Conservation (phyloP, 179 eudicot genomes). For the Drosera spatulata region DNA sequence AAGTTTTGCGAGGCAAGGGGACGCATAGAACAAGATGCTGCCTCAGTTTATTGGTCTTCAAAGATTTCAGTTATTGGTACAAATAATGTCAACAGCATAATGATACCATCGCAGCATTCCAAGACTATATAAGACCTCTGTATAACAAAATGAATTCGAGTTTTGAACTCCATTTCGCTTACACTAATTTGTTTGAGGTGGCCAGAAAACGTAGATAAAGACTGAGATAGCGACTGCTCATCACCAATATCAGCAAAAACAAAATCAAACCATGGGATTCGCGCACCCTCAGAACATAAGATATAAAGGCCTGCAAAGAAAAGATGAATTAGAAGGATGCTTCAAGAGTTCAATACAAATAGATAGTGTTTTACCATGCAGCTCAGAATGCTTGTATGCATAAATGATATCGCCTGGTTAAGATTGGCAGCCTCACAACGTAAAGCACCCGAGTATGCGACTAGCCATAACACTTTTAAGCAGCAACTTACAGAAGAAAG, state of each 20-base stretch:
- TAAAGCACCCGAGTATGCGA: too few species aligned
- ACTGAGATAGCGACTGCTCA: constrained; percentile 88
- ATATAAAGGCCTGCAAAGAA: constrained; percentile 65
- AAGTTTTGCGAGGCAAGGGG: too few species aligned
- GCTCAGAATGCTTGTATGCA: background rate
- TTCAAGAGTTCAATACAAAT: background rate
- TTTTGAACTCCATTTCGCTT: constrained; percentile 21
- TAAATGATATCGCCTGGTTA: background rate
- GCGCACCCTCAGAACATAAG: constrained; percentile 72
- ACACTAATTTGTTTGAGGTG: constrained; percentile 94
- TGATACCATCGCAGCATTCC: background rate
- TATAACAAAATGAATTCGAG: background rate
- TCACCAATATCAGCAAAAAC: constrained; percentile 98
- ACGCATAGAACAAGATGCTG: too few species aligned
- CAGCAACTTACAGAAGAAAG: too few species aligned
- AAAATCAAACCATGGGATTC: constrained; percentile 87
- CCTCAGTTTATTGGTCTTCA: too few species aligned
- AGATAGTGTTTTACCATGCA: too few species aligned
- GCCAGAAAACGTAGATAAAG: constrained; percentile 94
- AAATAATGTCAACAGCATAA: too few species aligned
- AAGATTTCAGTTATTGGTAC: too few species aligned
- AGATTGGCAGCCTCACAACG: too few species aligned
- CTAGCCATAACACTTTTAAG: too few species aligned
- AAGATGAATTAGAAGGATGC: constrained; percentile 2
- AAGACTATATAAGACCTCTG: background rate